A percentile compares a stretch with the other conserved stretches of the same genome.
These are phyloP conservation scores for Polychaeton citri DNA, from an alignment of 2,329 filamentous ascomycete species.

Conservation along the genomic window DNA sequence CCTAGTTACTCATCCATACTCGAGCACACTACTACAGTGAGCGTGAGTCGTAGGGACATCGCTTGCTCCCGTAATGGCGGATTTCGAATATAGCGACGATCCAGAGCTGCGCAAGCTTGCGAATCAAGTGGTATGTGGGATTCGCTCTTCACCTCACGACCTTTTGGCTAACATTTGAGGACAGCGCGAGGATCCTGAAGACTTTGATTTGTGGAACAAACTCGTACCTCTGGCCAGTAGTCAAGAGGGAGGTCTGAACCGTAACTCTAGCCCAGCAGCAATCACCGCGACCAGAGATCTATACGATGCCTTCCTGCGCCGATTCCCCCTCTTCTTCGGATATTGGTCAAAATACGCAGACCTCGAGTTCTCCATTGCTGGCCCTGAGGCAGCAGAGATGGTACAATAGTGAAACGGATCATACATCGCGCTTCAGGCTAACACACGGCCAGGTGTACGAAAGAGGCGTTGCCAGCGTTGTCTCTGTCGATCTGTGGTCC, in stretches of 20 bases:
- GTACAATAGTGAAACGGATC: conserved; percentile 34
- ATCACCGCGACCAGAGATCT: conserved; percentile 75
- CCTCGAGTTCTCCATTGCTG: conserved; percentile 90
- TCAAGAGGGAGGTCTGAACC: conserved; percentile 84
- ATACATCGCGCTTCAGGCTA: conserved; percentile 16
- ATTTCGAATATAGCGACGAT: conserved; percentile 20
- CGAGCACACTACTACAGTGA: too few species aligned
- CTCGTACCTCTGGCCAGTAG: conserved; percentile 69
- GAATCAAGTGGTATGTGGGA: conserved; percentile 14
- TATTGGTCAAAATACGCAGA: conserved; percentile 99
- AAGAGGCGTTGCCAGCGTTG: conserved; percentile 82
- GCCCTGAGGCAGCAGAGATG: conserved; percentile 94
- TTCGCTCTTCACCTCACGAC: background rate
- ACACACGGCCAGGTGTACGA: conserved; percentile 62
- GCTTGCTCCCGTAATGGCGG: conserved; percentile 12
- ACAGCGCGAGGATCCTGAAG: conserved; percentile 62
- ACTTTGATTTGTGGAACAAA: conserved; percentile 91
- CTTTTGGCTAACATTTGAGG: conserved; percentile 1
- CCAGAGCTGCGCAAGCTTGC: conserved; percentile 18
- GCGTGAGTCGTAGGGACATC: too few species aligned
- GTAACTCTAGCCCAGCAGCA: conserved; percentile 90
- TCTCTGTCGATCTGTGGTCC: conserved; percentile 89
- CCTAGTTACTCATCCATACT: too few species aligned
- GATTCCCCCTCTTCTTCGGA: conserved; percentile 89
- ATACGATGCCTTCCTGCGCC: conserved; percentile 85